Evolutionary conservation across 1,139 yeast species (phyloP), one percentile per base, ranked within the genome.

Genomic region (Geotrichum reessii): DNA sequence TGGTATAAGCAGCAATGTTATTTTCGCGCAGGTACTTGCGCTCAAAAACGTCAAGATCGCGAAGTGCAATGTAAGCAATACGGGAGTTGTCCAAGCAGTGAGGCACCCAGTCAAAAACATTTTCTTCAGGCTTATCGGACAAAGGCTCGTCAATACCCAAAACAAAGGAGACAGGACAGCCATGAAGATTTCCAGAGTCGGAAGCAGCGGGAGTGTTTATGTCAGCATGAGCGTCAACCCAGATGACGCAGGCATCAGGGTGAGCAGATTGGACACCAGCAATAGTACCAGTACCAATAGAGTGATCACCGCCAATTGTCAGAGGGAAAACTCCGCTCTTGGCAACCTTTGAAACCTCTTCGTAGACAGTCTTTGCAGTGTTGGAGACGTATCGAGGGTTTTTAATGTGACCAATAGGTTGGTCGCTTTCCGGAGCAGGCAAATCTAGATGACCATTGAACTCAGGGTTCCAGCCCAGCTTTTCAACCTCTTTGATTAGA

Each of bases 221-320:
- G 72, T 93, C 99, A 40, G 98, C 97, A 71, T 93, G 99, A 0
- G 99, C 99, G 74, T 93, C 99, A 65, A 93, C 87, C 99, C 99
- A 93, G 64, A 93, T 73, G 53, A 93, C 80, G 69, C 96, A 90
- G 31, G 96, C 91, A 65, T 91, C 89, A 22, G 97, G 97, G 72
- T 87, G 79, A 63, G 83, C 81, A 33, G 82, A 82, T 66, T 90
- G 79, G 52, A 92, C 87, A 12, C 95, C 99, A 47, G 90, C 80
- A 47, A 92, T 86, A 7, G 98, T 91, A 55, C 96, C 97, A 68
- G 93, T 90, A 58, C 96, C 98, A 65, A 93, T 87, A 3, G 97
- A 90, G 73, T 93, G 99, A 74, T 93, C 99, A 58, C 99, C 99
- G 58, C 99, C 99, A 60, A 93, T 74, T 4, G 97, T 91, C 59